phyloP scores from a whole-genome alignment of 345 rosid genomes.

The Eucalyptus brandiana region DNA sequence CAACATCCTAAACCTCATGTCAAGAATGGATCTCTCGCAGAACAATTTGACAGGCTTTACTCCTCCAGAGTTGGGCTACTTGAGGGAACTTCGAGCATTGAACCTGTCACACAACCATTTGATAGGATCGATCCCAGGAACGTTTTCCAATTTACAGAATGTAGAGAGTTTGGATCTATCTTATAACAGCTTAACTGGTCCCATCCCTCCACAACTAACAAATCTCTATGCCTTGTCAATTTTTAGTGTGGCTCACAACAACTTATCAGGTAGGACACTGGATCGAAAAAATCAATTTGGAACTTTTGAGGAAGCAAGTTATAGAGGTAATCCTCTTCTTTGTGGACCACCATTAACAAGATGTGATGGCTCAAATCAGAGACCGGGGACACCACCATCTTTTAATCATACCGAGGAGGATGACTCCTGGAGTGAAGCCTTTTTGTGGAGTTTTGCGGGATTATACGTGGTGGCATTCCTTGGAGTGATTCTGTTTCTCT shows the following conservation, averaged over 20 bases:
- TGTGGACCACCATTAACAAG: neutral
- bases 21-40: neutral
- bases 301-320: neutral
- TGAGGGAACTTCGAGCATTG: neutral
- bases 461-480: neutral
- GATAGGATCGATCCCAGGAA: neutral
- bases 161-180: neutral
- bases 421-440: accelerated
- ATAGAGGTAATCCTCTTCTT: neutral
- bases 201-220: neutral
- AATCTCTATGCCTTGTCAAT: neutral
- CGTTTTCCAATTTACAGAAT: neutral
- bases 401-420: neutral
- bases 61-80: neutral
- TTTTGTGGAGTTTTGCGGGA: neutral
- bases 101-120: neutral
- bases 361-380: neutral
- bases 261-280: accelerated
- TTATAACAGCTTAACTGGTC: neutral
- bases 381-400: neutral
- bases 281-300: neutral
- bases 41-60: neutral
- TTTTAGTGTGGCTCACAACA: neutral
- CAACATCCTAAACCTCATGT: neutral
- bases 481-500: neutral